phyloP scores from a whole-genome alignment of 441 rosid genomes.

The Capsella rubella region DNA sequence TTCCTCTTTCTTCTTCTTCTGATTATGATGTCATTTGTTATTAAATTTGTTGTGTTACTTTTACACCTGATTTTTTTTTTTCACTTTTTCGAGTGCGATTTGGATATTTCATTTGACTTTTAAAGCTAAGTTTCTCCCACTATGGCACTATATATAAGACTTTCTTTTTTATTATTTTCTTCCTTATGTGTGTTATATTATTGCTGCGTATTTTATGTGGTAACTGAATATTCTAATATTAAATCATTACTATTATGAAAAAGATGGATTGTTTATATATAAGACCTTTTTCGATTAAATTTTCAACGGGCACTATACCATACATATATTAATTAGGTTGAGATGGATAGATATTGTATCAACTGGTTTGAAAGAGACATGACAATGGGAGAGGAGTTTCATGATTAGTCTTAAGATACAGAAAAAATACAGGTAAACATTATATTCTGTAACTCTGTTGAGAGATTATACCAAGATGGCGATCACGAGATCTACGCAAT shows the following conservation, averaged over 20 bases:
- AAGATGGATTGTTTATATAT: not conserved
- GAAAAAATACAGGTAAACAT: slow-evolving; percentile 25
- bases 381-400: slow-evolving; percentile 25
- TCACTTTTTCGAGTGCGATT: not conserved
- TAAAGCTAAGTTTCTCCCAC: slow-evolving; percentile 21
- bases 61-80: not conserved
- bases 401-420: slow-evolving; percentile 6
- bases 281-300: not conserved
- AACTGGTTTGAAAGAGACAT: slow-evolving; percentile 39
- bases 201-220: not conserved
- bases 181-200: not conserved
- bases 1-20: not conserved
- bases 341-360: slow-evolving; percentile 26
- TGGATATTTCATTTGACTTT: slow-evolving; percentile 36
- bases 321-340: slow-evolving; percentile 20
- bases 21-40: slow-evolving; percentile 27
- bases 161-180: not conserved
- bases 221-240: not conserved
- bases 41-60: not conserved
- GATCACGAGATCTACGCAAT: slow-evolving; percentile 31
- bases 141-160: not conserved
- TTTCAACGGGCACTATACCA: slow-evolving; percentile 32
- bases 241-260: not conserved
- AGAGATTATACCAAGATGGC: slow-evolving; percentile 17
- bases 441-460: slow-evolving; percentile 14